Base-by-base conservation (phyloP, 2,329 filamentous ascomycete species). In the Tolypocladium paradoxum region DNA sequence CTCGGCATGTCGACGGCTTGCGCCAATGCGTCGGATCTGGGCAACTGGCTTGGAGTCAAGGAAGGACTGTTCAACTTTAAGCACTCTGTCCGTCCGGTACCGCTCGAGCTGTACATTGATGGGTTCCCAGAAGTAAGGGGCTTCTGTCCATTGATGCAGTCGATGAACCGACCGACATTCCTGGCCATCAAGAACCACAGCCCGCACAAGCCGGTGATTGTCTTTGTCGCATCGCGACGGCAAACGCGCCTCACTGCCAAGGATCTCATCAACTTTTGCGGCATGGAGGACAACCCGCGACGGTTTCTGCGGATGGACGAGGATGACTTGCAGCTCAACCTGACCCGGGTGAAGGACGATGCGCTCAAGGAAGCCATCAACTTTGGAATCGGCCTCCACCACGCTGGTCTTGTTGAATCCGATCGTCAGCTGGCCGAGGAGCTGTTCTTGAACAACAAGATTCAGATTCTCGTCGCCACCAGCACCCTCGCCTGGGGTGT, bases 1-100 rank as follows among this genome's bases (percentile, higher is more conserved):
- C 79, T 99, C 57, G 93, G 93, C n/a, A 99, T 99, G 95, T 99
- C 93, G 2, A 99, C 93, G 20, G 95, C 93, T 11, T 97, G 92
- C 62, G 93, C 93, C 16, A 99, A 99, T 65, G 93, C 95, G 2
- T 88, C 82, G 16, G 95, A 99, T 67, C 77, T 99, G 36, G 95
- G 81, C 2, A 97, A 96, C 64, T 99, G 93, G 93, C 79, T 99
- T 3, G 93, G 93, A 48, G 95, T 99, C 38, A 96, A 96, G 65
- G 88, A 96, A 63, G 92, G 86, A 0, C 71, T 99, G 27, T 99
- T 95, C 79, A 99, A 99, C 70, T 99, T 99, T 71, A 82, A 90
- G 31, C 93, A 99, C 65, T 97, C 91, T 0, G 95, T 99, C 36
- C 89, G 93, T 27, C 93, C 95, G 2, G 95, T 99, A 11, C 93